These are phyloP conservation scores for Pseudogymnoascus sp. DNA, from an alignment of 2,329 filamentous ascomycete species.

Conservation along the genomic window DNA sequence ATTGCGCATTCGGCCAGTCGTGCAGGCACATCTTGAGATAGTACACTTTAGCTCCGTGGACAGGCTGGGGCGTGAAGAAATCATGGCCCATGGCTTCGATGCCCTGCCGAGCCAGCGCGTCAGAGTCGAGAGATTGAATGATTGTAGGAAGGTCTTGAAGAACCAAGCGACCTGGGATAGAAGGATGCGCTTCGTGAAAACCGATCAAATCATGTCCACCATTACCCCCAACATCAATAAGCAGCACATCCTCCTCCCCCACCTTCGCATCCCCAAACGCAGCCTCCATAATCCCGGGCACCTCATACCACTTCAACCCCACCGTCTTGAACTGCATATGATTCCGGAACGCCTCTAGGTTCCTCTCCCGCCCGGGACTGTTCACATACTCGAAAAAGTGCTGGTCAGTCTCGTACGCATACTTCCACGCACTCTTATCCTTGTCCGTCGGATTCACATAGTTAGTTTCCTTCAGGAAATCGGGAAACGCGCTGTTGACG, in stretches of 20 bases:
- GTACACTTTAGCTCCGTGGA: slow-evolving; percentile 28
- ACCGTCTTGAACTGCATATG: slow-evolving; percentile 11
- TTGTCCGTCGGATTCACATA: slow-evolving; percentile 10
- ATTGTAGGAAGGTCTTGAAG: slow-evolving; percentile 13
- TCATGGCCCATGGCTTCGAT: slow-evolving; percentile 27
- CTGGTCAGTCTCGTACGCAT: slow-evolving; percentile 9
- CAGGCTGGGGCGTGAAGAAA: slow-evolving; percentile 30
- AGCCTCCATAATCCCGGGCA: slow-evolving; percentile 5
- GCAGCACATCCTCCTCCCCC: not conserved
- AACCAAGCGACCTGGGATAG: slow-evolving; percentile 3
- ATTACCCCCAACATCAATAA: slow-evolving; percentile 14
- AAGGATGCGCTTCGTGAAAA: not conserved
- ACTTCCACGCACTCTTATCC: slow-evolving; percentile 10
- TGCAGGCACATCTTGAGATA: slow-evolving; percentile 33
- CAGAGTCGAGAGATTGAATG: slow-evolving; percentile 1
- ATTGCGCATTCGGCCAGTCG: slow-evolving; percentile 33
- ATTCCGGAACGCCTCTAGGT: not conserved
- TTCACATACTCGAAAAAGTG: slow-evolving; percentile 8
- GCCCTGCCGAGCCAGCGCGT: not conserved
- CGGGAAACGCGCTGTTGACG: not conserved
- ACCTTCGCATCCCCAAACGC: slow-evolving; percentile 1
- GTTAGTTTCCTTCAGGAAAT: slow-evolving; percentile 1
- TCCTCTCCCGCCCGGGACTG: slow-evolving; percentile 4
- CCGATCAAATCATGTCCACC: slow-evolving; percentile 12
- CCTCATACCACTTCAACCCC: slow-evolving; percentile 10